Percentiles rank a stretch among this genome's conserved stretches.
Conservation (phyloP, 2,329 filamentous ascomycete species). For the Thelonectria rubi region DNA sequence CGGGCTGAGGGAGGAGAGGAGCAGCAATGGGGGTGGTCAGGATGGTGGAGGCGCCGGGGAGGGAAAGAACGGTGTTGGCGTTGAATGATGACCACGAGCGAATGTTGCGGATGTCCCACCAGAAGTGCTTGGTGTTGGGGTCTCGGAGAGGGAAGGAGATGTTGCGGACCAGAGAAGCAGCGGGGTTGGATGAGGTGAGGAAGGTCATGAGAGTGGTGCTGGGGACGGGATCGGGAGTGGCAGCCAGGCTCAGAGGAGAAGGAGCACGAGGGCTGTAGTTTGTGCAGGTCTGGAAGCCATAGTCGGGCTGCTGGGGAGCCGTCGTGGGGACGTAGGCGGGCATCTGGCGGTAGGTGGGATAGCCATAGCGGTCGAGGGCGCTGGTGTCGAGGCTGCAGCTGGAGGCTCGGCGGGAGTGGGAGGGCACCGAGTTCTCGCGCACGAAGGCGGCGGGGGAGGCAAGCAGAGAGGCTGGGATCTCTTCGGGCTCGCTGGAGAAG, state of each 20-base stretch:
- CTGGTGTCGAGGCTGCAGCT: slow-evolving; percentile 73
- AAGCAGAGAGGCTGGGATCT: slow-evolving; percentile 61
- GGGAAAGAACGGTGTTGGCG: slow-evolving; percentile 72
- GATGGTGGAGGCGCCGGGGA: slow-evolving; percentile 77
- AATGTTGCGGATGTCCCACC: slow-evolving; percentile 94
- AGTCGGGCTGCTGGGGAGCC: slow-evolving; percentile 43
- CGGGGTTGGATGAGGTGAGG: slow-evolving; percentile 81
- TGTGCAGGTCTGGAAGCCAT: slow-evolving; percentile 53
- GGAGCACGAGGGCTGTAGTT: slow-evolving; percentile 57
- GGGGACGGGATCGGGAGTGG: slow-evolving; percentile 56
- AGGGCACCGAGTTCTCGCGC: slow-evolving; percentile 46
- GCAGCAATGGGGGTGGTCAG: slow-evolving; percentile 74
- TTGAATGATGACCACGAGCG: slow-evolving; percentile 86
- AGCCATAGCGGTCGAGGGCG: slow-evolving; percentile 75
- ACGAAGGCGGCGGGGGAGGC: slow-evolving; percentile 71
- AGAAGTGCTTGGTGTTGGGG: slow-evolving; percentile 82
- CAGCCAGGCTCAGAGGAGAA: slow-evolving; percentile 54
- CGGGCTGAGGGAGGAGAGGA: slow-evolving; percentile 67
- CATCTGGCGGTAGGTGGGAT: slow-evolving; percentile 84
- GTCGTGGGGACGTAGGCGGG: slow-evolving; percentile 53
- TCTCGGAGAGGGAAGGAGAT: slow-evolving; percentile 75
- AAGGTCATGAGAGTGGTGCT: slow-evolving; percentile 80
- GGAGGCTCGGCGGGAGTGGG: slow-evolving; percentile 65
- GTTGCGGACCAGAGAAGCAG: slow-evolving; percentile 81
- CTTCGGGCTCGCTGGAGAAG: slow-evolving; percentile 49